Base-by-base conservation (phyloP, 2,329 filamentous ascomycete genomes). In the Phyllosticta citribraziliensis region DNA sequence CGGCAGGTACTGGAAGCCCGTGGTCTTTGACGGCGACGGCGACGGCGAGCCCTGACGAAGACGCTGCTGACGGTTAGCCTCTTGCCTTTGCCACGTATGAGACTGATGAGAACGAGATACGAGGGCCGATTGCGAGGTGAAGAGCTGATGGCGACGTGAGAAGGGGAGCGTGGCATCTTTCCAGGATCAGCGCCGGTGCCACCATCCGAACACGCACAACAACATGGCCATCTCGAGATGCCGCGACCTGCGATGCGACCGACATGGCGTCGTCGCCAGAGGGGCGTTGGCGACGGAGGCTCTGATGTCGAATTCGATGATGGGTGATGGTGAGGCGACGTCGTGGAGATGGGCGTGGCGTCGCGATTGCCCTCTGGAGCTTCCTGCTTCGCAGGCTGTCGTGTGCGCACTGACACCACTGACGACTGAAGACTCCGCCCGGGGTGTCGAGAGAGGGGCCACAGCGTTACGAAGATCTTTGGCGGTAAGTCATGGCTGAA, bases 401-500 rank as follows among this genome's bases (percentile, higher is more conserved):
- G 40, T 47, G 40, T 40, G 40, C 40, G 40, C 40, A 47, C 40
- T 47, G 40, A 47, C 40, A 8, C 12, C 40, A 47, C 40, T 47
- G 40, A 47, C 40, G 17, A 47, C 40, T 47, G 40, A 47, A 47
- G 40, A 5, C 22, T 22, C 22, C 3, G 14, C n/a, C 40, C 40
- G 40, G 40, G 40, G n/a, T 47, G 17, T 47, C 40, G 17, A 47
- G 40, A 30, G 33, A 27, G 22, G 22, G 57, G 57, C 22, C 57
- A 35, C 24, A 20, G 57, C 57, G 52, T 40, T 53, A 54, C 40
- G 58, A 27, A 53, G 51, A 60, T 55, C 53, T 50, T 19, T 55
- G 27, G 58, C 58, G 58, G 58, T 60, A 40, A 60, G 52, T 33
- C 54, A 25, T 56, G 54, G 27, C 33, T 56, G 40, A 56, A 60